Evolutionary conservation across 805 yeast species (phyloP).

Genomic region (Metschnikowia colocasiae): DNA sequence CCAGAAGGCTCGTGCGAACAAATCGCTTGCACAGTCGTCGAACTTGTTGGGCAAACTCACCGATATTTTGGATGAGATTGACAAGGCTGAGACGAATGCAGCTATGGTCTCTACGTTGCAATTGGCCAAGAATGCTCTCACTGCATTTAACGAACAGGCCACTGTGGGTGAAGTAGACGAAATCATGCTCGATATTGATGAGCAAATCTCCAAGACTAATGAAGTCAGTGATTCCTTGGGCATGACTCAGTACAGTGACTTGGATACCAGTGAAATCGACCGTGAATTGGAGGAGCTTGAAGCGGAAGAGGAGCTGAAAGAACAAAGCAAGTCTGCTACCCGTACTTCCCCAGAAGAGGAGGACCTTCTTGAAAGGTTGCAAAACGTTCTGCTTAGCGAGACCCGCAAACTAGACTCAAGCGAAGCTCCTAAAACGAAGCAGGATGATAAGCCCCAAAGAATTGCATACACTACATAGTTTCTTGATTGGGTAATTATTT

Average conservation of each 20-base stretch:
- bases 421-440: neutral
- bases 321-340: neutral
- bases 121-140: constrained; percentile 25
- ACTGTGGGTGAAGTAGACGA: constrained; percentile 27
- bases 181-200: constrained; percentile 27
- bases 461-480: neutral
- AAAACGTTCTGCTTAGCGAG: constrained; percentile 2
- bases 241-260: neutral
- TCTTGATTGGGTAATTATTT: neutral
- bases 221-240: constrained; percentile 17
- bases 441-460: neutral
- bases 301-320: neutral
- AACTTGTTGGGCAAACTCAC: constrained; percentile 22
- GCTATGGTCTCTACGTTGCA: constrained; percentile 25
- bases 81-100: constrained; percentile 33
- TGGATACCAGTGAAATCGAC: constrained; percentile 28
- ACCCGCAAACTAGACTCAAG: neutral
- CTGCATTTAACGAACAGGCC: constrained; percentile 26
- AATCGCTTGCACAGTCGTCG: constrained; percentile 20
- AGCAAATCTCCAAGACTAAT: constrained; percentile 26
- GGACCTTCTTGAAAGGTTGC: neutral
- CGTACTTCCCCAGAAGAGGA: neutral
- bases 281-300: constrained; percentile 23
- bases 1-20: constrained; percentile 14
- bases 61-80: constrained; percentile 28